Evolutionary conservation across 305 asterid genomes (phyloP).

Genomic region (Plantago lanceolata): DNA sequence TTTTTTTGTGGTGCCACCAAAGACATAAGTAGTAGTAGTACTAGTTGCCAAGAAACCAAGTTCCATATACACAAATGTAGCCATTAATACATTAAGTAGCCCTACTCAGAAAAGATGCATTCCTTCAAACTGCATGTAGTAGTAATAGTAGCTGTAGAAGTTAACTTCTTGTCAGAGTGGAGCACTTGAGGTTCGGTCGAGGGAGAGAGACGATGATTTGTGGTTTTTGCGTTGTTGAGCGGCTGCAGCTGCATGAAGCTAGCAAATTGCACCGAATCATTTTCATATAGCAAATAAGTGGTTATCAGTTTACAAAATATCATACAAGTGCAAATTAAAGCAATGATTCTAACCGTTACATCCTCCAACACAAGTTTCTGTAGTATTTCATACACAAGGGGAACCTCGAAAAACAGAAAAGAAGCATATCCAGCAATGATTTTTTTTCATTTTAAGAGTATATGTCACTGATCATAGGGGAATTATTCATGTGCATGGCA

Average conservation of each 20-base stretch:
- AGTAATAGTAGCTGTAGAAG: not conserved
- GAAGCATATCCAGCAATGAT: no score
- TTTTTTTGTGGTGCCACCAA: no score
- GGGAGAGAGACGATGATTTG: conserved; percentile 28
- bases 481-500: no score
- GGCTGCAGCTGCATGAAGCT: conserved; percentile 37
- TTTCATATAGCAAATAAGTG: not conserved
- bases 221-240: conserved; percentile 31
- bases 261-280: conserved; percentile 12
- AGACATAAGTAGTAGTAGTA: no score
- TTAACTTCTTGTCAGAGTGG: conserved; percentile 38
- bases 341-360: not conserved
- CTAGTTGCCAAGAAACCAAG: no score
- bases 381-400: no score
- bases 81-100: conserved; percentile 3
- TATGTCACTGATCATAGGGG: no score
- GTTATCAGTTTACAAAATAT: not conserved
- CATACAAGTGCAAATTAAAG: not conserved
- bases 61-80: no score
- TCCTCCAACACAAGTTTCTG: no score
- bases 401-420: no score
- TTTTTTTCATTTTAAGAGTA: no score
- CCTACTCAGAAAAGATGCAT: no score
- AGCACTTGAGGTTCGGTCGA: conserved; percentile 46
- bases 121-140: not conserved